A percentile compares a stretch with the other conserved stretches of the same genome.
Conservation (phyloP, 371 early-diverging fungal genomes). For the Lichtheimia ornata region DNA sequence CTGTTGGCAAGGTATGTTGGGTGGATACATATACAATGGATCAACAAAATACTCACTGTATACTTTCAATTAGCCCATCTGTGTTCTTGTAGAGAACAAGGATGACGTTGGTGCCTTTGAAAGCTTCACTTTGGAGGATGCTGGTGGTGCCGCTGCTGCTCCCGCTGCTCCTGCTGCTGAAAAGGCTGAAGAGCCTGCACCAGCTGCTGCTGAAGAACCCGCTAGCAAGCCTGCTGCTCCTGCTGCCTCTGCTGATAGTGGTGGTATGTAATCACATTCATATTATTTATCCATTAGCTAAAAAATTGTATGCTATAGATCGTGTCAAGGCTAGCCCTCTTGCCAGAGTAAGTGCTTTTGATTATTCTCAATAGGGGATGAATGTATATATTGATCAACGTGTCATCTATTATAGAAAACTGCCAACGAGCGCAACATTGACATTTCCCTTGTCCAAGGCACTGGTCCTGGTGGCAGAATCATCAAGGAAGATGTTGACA, state of each 20-base stretch:
- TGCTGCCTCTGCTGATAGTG: conserved; percentile 44
- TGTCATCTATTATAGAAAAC: conserved; percentile 54
- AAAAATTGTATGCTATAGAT: conserved; percentile 29
- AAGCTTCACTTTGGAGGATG: conserved; percentile 67
- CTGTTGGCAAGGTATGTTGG: conserved; percentile 67
- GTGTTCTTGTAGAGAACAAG: conserved; percentile 89
- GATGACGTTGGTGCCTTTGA: conserved; percentile 87
- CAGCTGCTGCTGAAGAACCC: conserved; percentile 16
- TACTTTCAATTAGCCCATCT: conserved; percentile 72
- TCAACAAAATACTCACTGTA: neutral
- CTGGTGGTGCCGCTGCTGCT: conserved; percentile 45
- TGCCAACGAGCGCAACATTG: conserved; percentile 82
- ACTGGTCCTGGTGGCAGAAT: conserved; percentile 92
- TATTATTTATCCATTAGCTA: neutral
- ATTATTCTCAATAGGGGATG: neutral
- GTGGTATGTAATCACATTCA: conserved; percentile 12
- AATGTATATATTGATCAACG: neutral
- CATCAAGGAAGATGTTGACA: conserved; percentile 88
- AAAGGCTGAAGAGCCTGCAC: conserved; percentile 16
- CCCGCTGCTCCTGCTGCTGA: conserved; percentile 41
- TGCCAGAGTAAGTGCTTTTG: conserved; percentile 56
- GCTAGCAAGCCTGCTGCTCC: conserved; percentile 30
- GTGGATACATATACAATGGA: neutral
- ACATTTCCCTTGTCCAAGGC: conserved; percentile 79
- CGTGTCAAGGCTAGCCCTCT: conserved; percentile 89